phyloP scores from a whole-genome alignment of 2,329 filamentous ascomycete genomes.

The Akanthomyces dipterigenus region DNA sequence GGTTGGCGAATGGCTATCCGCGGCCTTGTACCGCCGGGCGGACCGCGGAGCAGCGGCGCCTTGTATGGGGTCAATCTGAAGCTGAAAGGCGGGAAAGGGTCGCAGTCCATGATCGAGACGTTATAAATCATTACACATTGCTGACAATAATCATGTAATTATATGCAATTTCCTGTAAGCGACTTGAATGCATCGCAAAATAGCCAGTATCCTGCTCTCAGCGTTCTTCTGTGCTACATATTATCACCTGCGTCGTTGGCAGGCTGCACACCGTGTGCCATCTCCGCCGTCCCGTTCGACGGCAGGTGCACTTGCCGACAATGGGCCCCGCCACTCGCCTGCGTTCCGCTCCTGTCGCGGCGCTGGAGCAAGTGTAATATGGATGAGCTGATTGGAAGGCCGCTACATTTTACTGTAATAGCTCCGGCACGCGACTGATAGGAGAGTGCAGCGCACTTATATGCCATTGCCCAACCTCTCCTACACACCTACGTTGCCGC shows the following conservation, averaged over 20 bases:
- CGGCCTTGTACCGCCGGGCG: neutral
- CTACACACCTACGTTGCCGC: neutral
- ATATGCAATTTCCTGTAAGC: too few species aligned
- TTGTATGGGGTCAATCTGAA: neutral
- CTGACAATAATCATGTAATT: too few species aligned
- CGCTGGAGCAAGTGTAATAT: neutral
- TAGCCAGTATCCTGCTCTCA: too few species aligned
- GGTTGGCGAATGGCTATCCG: neutral
- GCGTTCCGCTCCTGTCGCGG: neutral
- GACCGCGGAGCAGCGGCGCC: neutral
- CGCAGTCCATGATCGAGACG: too few species aligned
- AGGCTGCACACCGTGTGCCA: too few species aligned
- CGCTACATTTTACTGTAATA: neutral
- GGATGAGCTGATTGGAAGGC: constrained; percentile 6
- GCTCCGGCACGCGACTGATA: too few species aligned
- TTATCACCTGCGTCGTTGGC: too few species aligned
- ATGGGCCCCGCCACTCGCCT: neutral
- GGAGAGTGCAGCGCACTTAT: neutral
- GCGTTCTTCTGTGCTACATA: too few species aligned
- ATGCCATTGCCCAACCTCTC: neutral
- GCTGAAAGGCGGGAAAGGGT: neutral
- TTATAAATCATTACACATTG: too few species aligned
- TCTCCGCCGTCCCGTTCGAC: too few species aligned
- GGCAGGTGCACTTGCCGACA: constrained; percentile 8
- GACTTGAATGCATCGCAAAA: too few species aligned